Base-by-base conservation (phyloP, 768 basidiomycete species). In the Boletellus emodensis region DNA sequence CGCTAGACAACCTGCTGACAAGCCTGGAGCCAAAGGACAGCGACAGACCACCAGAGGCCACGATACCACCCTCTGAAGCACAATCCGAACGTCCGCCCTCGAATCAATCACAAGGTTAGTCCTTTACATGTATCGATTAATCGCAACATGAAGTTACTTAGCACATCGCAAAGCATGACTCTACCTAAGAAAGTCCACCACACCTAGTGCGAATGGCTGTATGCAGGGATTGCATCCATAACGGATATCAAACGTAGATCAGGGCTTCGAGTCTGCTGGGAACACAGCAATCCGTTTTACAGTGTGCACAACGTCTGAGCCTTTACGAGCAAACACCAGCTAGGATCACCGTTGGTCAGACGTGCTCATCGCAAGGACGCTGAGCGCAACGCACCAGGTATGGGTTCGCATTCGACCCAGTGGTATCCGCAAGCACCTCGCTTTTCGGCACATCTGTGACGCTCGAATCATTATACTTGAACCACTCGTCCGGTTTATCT, bases 391-490 rank as follows among this genome's bases (percentile, higher is more conserved):
- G 54, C 55, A 90, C 90, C 70, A 93, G 72, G 71, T 93, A 93
- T 24, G 90, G 90, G 61, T 93, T 93, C n/a, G 88, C 90, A 33
- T 83, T 91, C 15, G 81, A 85, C 18, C 88, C 90, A n/a, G 90
- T 91, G 33, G 92, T 89, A 71, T 96, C 90, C 26, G 83, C 84
- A 46, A 96, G 74, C 2, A 97, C 87, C 61, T 96, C 94, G 8
- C 82, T 82, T 61, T 89, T 87, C 9, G 77, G 69, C 0, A 92
- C 89, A 24, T 82, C 76, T 4, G 82, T 77, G 9, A 98, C 91
- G 51, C 81, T 83, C 34, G 90, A 90, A 64, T 97, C 94, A 64
- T 97, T 97, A 72, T 95, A 93, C 71, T 95, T 95, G 79, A 94
- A 92, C 91, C 94, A 97, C 39, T 79, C 76, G 50, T 96, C 87